phyloP scores from a whole-genome alignment of 768 basidiomycete genomes.

The Zangia roseola region DNA sequence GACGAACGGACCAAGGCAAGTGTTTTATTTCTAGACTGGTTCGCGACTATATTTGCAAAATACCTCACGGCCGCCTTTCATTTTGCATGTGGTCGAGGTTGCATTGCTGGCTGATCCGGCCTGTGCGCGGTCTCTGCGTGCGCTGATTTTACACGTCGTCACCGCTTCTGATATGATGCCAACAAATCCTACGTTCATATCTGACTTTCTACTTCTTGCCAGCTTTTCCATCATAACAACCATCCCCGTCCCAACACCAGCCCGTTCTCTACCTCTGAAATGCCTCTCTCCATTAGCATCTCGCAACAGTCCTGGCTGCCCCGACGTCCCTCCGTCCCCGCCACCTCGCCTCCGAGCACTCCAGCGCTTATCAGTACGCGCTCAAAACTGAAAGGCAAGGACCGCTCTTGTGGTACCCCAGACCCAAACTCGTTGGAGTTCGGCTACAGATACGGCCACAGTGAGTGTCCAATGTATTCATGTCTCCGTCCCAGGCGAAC shows the following conservation, averaged over 20 bases:
- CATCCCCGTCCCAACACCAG: background rate
- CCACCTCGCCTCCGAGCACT: background rate
- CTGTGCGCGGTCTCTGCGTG: background rate
- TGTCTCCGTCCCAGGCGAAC: background rate
- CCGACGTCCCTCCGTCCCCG: slow-evolving; percentile 19
- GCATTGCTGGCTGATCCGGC: slow-evolving; percentile 11
- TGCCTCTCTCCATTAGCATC: slow-evolving; percentile 16
- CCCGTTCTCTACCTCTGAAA: slow-evolving; percentile 1
- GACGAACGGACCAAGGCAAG: slow-evolving; percentile 27
- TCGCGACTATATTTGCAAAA: background rate
- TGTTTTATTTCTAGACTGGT: background rate
- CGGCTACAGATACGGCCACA: slow-evolving; percentile 5
- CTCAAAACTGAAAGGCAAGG: slow-evolving; percentile 17
- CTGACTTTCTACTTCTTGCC: slow-evolving; percentile 7
- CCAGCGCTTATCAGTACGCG: background rate
- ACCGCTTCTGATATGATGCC: slow-evolving; percentile 23
- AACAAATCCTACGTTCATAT: background rate
- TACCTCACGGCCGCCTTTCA: no score
- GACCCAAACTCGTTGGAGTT: slow-evolving; percentile 7
- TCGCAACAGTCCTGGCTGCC: slow-evolving; percentile 22
- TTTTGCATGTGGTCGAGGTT: no score
- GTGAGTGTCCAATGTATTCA: slow-evolving; percentile 17
- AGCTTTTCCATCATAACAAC: slow-evolving; percentile 17
- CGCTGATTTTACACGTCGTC: slow-evolving; percentile 2
- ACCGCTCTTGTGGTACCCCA: slow-evolving; percentile 6